A percentile compares a stretch with the other conserved stretches of the same genome.
These are phyloP conservation scores for Amesomyces nigricolor DNA, from an alignment of 2,329 filamentous ascomycete genomes.

Conservation along the genomic window DNA sequence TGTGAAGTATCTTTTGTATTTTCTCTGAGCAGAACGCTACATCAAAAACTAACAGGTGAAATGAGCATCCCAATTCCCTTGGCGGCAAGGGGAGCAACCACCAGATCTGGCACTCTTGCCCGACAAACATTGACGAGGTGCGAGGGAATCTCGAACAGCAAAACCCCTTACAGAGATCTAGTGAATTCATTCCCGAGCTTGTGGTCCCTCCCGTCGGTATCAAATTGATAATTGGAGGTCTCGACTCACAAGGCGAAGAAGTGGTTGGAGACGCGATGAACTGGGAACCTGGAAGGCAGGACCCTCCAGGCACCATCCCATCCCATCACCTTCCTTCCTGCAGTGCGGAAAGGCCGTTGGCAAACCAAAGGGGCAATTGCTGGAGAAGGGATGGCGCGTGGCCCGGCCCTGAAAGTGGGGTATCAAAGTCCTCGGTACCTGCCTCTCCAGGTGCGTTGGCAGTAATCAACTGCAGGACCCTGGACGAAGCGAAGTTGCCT, in stretches of 20 bases:
- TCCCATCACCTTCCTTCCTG: not conserved
- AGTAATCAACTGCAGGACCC: not conserved
- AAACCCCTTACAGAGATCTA: no score
- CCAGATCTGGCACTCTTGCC: not conserved
- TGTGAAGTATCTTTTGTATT: not conserved
- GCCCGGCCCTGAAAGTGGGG: conserved; percentile 18
- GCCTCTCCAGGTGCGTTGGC: not conserved
- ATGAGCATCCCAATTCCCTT: not conserved
- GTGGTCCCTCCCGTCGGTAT: no score
- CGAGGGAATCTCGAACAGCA: not conserved
- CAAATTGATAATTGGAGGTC: not conserved
- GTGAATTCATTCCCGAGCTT: no score
- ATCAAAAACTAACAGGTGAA: conserved; percentile 6
- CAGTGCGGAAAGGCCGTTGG: conserved; percentile 14
- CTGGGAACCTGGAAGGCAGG: not conserved
- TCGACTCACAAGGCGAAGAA: not conserved
- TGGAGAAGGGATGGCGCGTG: conserved; percentile 17
- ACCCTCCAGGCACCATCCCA: conserved; percentile 9
- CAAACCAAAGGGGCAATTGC: conserved; percentile 20
- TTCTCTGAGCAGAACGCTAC: not conserved
- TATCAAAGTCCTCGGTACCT: conserved; percentile 16
- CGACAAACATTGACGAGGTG: not conserved
- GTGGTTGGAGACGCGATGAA: not conserved
- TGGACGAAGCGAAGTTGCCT: not conserved
- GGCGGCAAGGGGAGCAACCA: not conserved